Base-by-base conservation (phyloP, 75 land plant genomes). In the Sequoiadendron giganteum region DNA sequence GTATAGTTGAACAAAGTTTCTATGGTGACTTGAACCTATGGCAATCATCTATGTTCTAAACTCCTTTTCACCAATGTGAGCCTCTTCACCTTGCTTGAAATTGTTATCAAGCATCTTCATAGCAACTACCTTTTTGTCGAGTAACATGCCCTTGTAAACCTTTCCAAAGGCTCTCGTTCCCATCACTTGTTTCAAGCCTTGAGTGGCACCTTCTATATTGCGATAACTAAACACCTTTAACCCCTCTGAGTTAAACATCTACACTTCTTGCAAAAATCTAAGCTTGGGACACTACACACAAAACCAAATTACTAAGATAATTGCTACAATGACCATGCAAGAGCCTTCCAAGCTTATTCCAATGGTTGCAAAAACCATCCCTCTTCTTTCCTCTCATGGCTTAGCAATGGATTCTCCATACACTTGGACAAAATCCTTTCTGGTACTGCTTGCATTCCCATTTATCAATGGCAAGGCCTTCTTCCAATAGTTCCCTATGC, bases 21-120 rank as follows among this genome's bases (percentile, higher is more conserved):
- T 52, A 16, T 52, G 55, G 16, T 52, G 16, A 14, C 55, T 52
- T 13, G 55, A 34, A 13, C 36, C 36, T 1, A n/a, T 75, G 36
- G 55, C 16, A 15, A 52, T 52, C 55, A 52, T 52, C 55, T 52
- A 14, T 14, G 55, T 52, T 52, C 55, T 52, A 15, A 52, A 52
- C 55, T 52, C 55, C 3, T 52, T 52, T 52, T 52, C 55, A 2
- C 55, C 14, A 11, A 52, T n/a, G 28, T 68, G 56, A 30, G 86
- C 85, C 13, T 11, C 78, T 2, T 75, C 32, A 14, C 54, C 54
- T 52, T 52, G 54, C 2, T 13, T 52, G 2, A 52, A 2, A 13
- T 2, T 0, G 2, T 52, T 13, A 2, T 52, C 55, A 10, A 92
- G 81, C 52, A 36, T 88, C 88, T 92, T 92, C 83, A 92, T 90